A percentile compares a stretch with the other conserved stretches of the same genome.
phyloP scores from a whole-genome alignment of 768 basidiomycete species.

The Lactifluus volemus region DNA sequence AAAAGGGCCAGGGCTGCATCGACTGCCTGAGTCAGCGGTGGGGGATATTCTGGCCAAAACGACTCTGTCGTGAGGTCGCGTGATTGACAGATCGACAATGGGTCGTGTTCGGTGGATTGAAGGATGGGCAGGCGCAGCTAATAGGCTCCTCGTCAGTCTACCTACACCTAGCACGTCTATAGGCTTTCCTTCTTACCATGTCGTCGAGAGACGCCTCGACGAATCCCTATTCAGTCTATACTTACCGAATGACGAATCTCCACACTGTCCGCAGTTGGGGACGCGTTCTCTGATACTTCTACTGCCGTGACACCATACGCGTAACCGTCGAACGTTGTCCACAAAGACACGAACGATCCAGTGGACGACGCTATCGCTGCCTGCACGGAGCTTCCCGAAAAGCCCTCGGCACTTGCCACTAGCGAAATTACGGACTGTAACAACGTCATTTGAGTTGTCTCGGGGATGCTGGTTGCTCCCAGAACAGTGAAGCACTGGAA shows the following conservation, averaged over 20 bases:
- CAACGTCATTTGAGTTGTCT: conserved; percentile 71
- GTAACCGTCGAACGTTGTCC: conserved; percentile 84
- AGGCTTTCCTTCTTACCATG: conserved; percentile 43
- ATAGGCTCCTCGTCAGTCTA: neutral
- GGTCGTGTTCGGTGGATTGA: conserved; percentile 81
- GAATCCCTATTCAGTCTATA: conserved; percentile 66
- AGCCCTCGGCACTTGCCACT: conserved; percentile 83
- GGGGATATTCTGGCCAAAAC: conserved; percentile 56
- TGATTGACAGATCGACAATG: conserved; percentile 58
- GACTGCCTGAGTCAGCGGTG: conserved; percentile 74
- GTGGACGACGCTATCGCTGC: conserved; percentile 84
- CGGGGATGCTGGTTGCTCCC: conserved; percentile 70
- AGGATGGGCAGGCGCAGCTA: conserved; percentile 73
- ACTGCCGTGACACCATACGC: conserved; percentile 82
- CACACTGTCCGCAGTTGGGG: conserved; percentile 23
- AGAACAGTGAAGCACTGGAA: conserved; percentile 85
- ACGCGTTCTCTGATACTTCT: conserved; percentile 41
- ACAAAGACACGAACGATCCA: conserved; percentile 76
- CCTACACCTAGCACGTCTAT: neutral
- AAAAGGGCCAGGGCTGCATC: conserved; percentile 89
- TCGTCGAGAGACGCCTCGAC: conserved; percentile 72
- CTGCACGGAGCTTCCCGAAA: conserved; percentile 76
- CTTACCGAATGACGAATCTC: conserved; percentile 28
- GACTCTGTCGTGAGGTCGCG: conserved; percentile 29
- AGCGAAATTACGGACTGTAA: conserved; percentile 73